Conservation (phyloP, 306 rosid genomes). For the Lithocarpus polystachyus region DNA sequence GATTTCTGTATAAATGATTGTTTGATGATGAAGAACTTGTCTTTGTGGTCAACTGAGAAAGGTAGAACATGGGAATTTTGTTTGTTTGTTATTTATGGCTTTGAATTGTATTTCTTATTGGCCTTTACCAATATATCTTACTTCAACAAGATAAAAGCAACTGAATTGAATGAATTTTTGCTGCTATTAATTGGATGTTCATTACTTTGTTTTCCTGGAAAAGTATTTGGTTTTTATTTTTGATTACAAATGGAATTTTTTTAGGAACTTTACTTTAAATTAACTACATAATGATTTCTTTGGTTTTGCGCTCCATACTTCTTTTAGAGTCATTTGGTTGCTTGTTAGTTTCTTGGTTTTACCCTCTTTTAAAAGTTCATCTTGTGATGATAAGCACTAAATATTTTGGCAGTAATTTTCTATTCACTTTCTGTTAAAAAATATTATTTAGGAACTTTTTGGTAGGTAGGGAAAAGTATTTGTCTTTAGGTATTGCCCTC, state of each 20-base stretch:
- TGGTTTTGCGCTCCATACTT: background rate
- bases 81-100: background rate
- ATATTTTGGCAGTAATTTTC: background rate
- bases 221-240: too few species aligned
- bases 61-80: background rate
- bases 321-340: background rate
- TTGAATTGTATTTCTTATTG: too few species aligned
- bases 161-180: too few species aligned
- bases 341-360: background rate
- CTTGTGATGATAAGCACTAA: background rate
- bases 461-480: background rate
- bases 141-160: too few species aligned
- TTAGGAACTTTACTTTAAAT: background rate
- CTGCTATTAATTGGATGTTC: too few species aligned
- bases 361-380: background rate
- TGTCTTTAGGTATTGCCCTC: too few species aligned
- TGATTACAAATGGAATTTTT: too few species aligned
- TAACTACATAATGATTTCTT: background rate
- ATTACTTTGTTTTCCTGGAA: too few species aligned
- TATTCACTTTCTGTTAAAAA: background rate
- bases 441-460: background rate
- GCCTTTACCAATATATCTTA: too few species aligned
- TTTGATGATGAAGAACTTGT: background rate
- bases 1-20: background rate
- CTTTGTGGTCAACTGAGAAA: background rate